phyloP scores from a whole-genome alignment of 371 early-diverging fungal genomes.

The Quaeritorhiza haematococci region DNA sequence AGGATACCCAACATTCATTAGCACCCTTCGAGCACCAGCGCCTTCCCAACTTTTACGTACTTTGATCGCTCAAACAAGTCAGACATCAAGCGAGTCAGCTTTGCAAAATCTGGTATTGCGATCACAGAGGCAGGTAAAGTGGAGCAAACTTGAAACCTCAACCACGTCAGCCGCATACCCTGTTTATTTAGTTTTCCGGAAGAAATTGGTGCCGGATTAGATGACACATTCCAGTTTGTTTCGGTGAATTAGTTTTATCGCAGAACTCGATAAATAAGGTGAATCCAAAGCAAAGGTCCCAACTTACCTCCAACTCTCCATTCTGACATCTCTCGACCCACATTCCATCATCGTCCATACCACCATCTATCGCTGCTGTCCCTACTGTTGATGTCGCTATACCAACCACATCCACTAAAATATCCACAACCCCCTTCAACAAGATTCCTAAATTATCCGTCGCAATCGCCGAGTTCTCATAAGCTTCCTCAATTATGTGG shows the following conservation, averaged over 20 bases:
- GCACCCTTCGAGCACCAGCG: neutral
- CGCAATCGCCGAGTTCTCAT: conserved; percentile 4
- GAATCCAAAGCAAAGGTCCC: too few species aligned
- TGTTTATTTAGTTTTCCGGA: too few species aligned
- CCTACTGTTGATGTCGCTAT: too few species aligned
- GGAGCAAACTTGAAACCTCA: conserved; percentile 15
- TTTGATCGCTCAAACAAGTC: conserved; percentile 11
- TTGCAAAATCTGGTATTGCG: conserved; percentile 4
- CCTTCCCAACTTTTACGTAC: conserved; percentile 3
- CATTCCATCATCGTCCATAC: too few species aligned
- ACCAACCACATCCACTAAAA: too few species aligned
- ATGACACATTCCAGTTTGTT: too few species aligned
- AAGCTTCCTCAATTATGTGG: conserved; percentile 6
- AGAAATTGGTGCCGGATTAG: too few species aligned
- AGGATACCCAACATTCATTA: neutral
- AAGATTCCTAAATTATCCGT: conserved; percentile 8
- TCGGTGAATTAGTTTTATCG: too few species aligned
- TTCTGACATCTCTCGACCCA: conserved; percentile 5
- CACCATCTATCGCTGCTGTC: too few species aligned
- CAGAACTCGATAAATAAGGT: too few species aligned
- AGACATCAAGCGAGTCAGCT: conserved; percentile 11
- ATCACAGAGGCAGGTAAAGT: conserved; percentile 4
- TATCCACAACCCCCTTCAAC: too few species aligned
- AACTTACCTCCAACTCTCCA: conserved; percentile 13
- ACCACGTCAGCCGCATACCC: conserved; percentile 16